Base-by-base conservation (phyloP, 768 basidiomycete species). In the Phylloporus scabripes region DNA sequence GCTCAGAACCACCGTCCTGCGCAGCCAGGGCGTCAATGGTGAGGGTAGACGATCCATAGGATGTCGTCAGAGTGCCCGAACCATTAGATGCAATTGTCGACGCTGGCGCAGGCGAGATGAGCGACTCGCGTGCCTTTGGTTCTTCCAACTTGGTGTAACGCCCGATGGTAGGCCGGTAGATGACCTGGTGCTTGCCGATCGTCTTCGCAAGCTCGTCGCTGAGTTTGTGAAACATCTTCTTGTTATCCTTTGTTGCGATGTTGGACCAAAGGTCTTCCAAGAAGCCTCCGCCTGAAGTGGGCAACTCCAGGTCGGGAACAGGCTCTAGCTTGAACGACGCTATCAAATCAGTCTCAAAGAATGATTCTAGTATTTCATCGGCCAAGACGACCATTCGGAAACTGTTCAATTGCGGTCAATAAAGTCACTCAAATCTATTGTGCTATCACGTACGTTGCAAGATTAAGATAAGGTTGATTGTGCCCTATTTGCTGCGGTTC, bases 341-440 rank as follows among this genome's bases (percentile, higher is more conserved):
- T 0, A 90, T 82, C 53, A 99, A 73, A 65, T 98, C 96, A 0
- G 86, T 81, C 60, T 92, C 93, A 60, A 97, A 99, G 77, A 99
- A 99, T 1, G 88, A 86, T 64, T 99, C 96, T 21, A 99, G 79
- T 23, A 98, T 76, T 65, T 97, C 94, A 56, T 98, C 96, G 1
- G 95, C 94, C 8, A 99, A 77, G 5, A 99, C 88, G 34, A 98
- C 95, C 96, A 98, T 99, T 7, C 96, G 84, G 82, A 99, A 99
- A 7, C 91, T 91, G 56, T 14, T 24, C 21, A 7, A 50, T 32
- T n/a, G 14, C 14, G 38, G 15, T 60, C 26, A 53, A 45, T 46
- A 42, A 62, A 41, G 41, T 45, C 21, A 44, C 40, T 38, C n/a
- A 7, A 18, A 12, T 33, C 36, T 17, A 12, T 10, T 44, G 18